Percentiles rank a stretch among this genome's conserved stretches.
phyloP scores from a whole-genome alignment of 768 basidiomycete genomes.

The Tubosaeta brunneosetosa region DNA sequence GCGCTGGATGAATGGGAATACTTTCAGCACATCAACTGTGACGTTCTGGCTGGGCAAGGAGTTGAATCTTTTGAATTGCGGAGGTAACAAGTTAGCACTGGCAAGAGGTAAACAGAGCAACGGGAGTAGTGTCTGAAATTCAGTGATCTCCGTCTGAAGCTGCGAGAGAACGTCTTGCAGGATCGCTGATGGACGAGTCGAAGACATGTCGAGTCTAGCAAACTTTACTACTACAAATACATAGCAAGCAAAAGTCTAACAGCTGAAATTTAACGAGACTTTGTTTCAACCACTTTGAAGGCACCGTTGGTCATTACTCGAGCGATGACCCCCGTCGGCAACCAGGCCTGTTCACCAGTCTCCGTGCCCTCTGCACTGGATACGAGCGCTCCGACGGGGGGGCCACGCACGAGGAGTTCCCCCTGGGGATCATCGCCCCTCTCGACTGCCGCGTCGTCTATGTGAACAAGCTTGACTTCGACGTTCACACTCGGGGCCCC shows the following conservation, averaged over 20 bases:
- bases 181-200: conserved; percentile 2
- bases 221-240: background rate
- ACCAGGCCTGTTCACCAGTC: conserved; percentile 41
- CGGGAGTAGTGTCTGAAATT: conserved; percentile 47
- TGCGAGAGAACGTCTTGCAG: conserved; percentile 37
- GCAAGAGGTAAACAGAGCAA: conserved; percentile 60
- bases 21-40: conserved; percentile 23
- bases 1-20: conserved; percentile 57
- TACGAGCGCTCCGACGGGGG: conserved; percentile 58
- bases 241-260: background rate
- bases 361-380: conserved; percentile 31
- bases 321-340: conserved; percentile 39
- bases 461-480: conserved; percentile 71
- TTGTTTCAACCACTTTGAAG: conserved; percentile 38
- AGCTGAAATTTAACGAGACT: conserved; percentile 1
- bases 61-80: conserved; percentile 46
- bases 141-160: conserved; percentile 44
- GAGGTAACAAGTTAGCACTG: conserved; percentile 53
- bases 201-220: conserved; percentile 6
- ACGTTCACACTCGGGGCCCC: conserved; percentile 85
- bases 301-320: conserved; percentile 64
- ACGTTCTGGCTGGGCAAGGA: conserved; percentile 25
- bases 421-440: conserved; percentile 64
- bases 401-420: conserved; percentile 60
- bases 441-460: conserved; percentile 64